These are phyloP conservation scores for Rubia peregrina DNA, from an alignment of 305 asterid genomes.

Conservation along the genomic window DNA sequence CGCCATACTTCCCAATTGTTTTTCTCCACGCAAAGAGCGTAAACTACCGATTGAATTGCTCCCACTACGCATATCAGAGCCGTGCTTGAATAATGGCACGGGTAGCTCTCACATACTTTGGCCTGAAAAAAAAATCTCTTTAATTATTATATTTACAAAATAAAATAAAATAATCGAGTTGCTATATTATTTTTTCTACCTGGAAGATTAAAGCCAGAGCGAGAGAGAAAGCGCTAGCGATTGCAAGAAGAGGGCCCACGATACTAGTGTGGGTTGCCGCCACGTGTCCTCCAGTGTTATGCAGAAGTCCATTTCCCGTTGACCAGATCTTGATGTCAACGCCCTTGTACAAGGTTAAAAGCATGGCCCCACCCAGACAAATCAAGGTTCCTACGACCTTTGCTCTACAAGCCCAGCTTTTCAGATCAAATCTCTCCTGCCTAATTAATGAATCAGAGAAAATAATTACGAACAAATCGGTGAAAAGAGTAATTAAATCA, in stretches of 20 bases:
- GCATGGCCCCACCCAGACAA: constrained; percentile 70
- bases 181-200: constrained; percentile 27
- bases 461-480: neutral
- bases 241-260: constrained; percentile 42
- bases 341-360: constrained; percentile 70
- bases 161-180: neutral
- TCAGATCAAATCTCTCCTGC: constrained; percentile 48
- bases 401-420: constrained; percentile 50
- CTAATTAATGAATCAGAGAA: no score
- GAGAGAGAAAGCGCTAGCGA: constrained; percentile 40
- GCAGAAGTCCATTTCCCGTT: constrained; percentile 33
- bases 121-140: constrained; percentile 28
- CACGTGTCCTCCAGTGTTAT: neutral
- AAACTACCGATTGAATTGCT: constrained; percentile 36
- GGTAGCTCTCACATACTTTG: constrained; percentile 36
- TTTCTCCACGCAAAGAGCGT: constrained; percentile 39
- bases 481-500: neutral
- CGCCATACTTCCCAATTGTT: constrained; percentile 49
- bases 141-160: neutral
- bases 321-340: constrained; percentile 35
- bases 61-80: constrained; percentile 56
- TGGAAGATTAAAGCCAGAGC: constrained; percentile 53
- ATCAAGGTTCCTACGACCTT: constrained; percentile 59
- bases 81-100: constrained; percentile 66
- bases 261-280: constrained; percentile 23